A percentile compares a stretch with the other conserved stretches of the same genome.
phyloP scores from a whole-genome alignment of 106 monocot genomes.

The Cymbidium sinense region DNA sequence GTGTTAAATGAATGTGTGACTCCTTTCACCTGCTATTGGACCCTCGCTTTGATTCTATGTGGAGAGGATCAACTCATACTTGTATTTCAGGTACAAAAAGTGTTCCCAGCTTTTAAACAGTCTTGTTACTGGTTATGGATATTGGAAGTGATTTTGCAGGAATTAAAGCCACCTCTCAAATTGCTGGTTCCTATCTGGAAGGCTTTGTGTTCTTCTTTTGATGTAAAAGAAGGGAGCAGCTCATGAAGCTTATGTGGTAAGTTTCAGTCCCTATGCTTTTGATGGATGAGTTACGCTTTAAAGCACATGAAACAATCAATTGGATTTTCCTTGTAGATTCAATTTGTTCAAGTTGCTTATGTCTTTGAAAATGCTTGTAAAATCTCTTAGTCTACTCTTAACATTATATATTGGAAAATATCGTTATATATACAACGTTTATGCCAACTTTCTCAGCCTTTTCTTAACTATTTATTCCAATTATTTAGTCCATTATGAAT shows the following conservation, averaged over 20 bases:
- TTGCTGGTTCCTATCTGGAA: conserved; percentile 74
- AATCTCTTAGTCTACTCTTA: too few relatives aligned
- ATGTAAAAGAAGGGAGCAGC: conserved; percentile 19
- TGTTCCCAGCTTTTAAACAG: neutral
- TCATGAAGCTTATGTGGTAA: neutral
- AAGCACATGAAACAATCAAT: too few relatives aligned
- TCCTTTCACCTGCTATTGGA: conserved; percentile 90
- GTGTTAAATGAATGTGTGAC: conserved; percentile 79
- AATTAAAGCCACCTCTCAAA: conserved; percentile 43
- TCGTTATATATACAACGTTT: too few relatives aligned
- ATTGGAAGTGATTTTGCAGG: conserved; percentile 29
- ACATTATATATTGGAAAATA: too few relatives aligned
- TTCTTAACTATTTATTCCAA: too few relatives aligned
- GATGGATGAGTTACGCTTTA: too few relatives aligned
- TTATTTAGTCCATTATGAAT: too few relatives aligned
- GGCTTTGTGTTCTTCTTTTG: conserved; percentile 43
- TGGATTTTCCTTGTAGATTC: too few relatives aligned
- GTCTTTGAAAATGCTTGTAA: too few relatives aligned
- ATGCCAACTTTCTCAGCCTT: too few relatives aligned
- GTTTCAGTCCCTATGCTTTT: too few relatives aligned
- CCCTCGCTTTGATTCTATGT: conserved; percentile 49
- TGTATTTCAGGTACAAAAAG: conserved; percentile 57
- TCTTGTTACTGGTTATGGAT: neutral
- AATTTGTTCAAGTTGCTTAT: too few relatives aligned
- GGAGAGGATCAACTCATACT: conserved; percentile 49